Conservation (phyloP, 2,329 filamentous ascomycete genomes). For the Aspergillus piperis region DNA sequence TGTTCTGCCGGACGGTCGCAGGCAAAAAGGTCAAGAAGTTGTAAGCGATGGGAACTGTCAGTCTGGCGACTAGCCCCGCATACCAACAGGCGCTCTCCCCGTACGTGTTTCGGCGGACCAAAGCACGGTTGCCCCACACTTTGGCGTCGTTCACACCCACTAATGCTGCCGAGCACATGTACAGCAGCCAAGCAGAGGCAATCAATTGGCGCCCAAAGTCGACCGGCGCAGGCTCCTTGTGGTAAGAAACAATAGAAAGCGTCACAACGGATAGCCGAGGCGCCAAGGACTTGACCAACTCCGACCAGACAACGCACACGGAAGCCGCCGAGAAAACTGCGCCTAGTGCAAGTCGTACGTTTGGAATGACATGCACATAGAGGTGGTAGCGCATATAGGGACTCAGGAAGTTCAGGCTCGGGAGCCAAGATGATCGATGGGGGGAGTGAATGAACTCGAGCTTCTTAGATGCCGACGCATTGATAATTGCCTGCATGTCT, state of each 20-base stretch:
- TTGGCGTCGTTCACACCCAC: constrained; percentile 88
- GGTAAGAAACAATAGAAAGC: constrained; percentile 65
- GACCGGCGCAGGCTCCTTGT: constrained; percentile 70
- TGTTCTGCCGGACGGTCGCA: constrained; percentile 69
- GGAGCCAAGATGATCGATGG: constrained; percentile 57
- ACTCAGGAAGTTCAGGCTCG: constrained; percentile 64
- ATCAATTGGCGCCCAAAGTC: constrained; percentile 85
- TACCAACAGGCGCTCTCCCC: constrained; percentile 96
- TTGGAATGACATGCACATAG: constrained; percentile 73
- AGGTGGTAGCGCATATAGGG: constrained; percentile 80
- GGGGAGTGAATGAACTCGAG: constrained; percentile 71
- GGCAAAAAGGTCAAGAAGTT: constrained; percentile 94
- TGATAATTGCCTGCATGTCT: constrained; percentile 76
- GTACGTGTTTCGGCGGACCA: constrained; percentile 88
- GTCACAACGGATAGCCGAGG: constrained; percentile 72
- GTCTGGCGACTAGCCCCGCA: constrained; percentile 83
- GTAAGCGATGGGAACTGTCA: constrained; percentile 90
- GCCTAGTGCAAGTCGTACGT: constrained; percentile 65
- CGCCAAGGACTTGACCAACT: constrained; percentile 80
- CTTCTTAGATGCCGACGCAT: constrained; percentile 76
- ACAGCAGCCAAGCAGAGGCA: constrained; percentile 84
- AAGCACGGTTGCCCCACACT: constrained; percentile 92
- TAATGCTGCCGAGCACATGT: constrained; percentile 91
- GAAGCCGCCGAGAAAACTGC: constrained; percentile 72
- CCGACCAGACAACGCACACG: constrained; percentile 85